Percentiles rank a stretch among this genome's conserved stretches.
These are phyloP conservation scores for Garcia nutans DNA, from an alignment of 345 rosid species.

Conservation along the genomic window DNA sequence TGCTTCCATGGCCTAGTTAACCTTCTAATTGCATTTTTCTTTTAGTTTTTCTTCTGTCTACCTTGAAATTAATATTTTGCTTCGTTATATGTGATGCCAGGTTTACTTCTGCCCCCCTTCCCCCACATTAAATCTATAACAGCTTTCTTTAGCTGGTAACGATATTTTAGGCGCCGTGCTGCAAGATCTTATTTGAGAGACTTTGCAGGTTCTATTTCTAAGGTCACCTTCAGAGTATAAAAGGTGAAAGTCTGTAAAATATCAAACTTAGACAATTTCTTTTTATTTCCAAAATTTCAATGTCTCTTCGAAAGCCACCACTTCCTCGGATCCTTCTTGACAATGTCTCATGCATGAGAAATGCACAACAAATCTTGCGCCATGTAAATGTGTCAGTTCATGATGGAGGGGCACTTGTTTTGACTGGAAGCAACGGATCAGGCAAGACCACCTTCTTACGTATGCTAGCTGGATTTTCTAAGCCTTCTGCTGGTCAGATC, in stretches of 20 bases:
- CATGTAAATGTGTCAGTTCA: slow-evolving; percentile 71
- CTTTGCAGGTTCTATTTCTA: background rate
- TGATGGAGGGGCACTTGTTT: slow-evolving; percentile 81
- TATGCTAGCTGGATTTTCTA: slow-evolving; percentile 83
- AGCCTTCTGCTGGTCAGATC: slow-evolving; percentile 81
- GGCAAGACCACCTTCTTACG: slow-evolving; percentile 79
- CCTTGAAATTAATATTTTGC: slow-evolving; percentile 1
- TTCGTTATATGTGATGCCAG: background rate
- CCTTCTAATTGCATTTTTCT: too few species aligned
- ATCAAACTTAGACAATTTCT: background rate
- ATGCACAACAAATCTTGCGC: slow-evolving; percentile 72
- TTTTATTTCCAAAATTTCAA: background rate
- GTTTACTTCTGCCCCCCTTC: background rate
- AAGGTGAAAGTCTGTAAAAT: slow-evolving; percentile 2
- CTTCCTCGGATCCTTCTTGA: slow-evolving; percentile 71
- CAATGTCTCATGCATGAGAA: slow-evolving; percentile 95
- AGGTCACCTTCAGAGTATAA: background rate
- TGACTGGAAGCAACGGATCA: slow-evolving; percentile 76
- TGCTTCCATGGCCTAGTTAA: background rate
- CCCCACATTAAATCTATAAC: background rate
- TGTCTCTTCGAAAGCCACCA: slow-evolving; percentile 62
- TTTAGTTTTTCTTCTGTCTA: background rate
- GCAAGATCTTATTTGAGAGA: background rate
- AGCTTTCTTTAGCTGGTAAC: background rate
- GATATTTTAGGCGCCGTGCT: background rate